phyloP scores from a whole-genome alignment of 2,329 filamentous ascomycete genomes.

The Dothideomycetes sp. region DNA sequence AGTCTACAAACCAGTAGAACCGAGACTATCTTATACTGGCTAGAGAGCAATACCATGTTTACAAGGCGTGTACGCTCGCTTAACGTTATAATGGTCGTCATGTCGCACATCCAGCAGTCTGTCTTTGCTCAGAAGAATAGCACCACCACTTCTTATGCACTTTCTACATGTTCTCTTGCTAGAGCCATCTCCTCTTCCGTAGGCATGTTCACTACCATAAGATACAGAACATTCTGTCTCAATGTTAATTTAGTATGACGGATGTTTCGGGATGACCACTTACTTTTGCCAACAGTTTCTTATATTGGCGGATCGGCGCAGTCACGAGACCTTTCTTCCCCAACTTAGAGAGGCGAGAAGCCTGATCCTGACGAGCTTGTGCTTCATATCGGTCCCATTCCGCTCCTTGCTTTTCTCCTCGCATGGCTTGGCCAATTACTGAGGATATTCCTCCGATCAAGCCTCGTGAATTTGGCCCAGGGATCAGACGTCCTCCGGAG shows the following conservation, averaged over 20 bases:
- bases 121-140: too few relatives aligned
- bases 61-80: too few relatives aligned
- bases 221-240: conserved; percentile 10
- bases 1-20: too few relatives aligned
- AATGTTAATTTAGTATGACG: not conserved
- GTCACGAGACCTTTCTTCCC: not conserved
- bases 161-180: too few relatives aligned
- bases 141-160: too few relatives aligned
- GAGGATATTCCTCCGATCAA: conserved; percentile 5
- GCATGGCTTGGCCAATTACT: conserved; percentile 1
- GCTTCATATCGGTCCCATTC: conserved; percentile 3
- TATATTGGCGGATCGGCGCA: conserved; percentile 2
- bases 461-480: conserved; percentile 5
- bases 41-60: too few relatives aligned
- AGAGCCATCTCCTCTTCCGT: conserved; percentile 6
- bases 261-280: not conserved
- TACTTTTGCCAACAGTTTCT: conserved; percentile 3
- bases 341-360: not conserved
- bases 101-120: too few relatives aligned
- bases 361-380: not conserved
- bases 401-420: conserved; percentile 9
- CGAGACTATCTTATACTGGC: too few relatives aligned
- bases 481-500: conserved; percentile 32
- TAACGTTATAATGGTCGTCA: too few relatives aligned
- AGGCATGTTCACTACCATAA: conserved; percentile 13